phyloP scores from a whole-genome alignment of 108 stramenopile species.

The Cylindrotheca fusiformis region DNA sequence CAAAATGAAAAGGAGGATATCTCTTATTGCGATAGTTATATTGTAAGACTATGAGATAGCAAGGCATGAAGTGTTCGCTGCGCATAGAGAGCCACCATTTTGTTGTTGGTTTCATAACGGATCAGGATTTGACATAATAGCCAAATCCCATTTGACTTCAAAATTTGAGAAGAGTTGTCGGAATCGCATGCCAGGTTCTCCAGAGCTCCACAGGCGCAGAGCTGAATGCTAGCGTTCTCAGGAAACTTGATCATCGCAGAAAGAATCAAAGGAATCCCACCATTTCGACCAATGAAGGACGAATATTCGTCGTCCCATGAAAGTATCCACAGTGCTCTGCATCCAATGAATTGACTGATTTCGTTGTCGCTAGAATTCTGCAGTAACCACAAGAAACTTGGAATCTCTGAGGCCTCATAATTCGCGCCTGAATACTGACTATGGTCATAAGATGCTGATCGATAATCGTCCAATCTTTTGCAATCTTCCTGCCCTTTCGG shows the following conservation, averaged over 20 bases:
- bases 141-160: too few relatives aligned
- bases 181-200: slow-evolving; percentile 26
- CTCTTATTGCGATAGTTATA: too few relatives aligned
- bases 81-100: too few relatives aligned
- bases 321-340: slow-evolving; percentile 45
- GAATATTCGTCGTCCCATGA: slow-evolving; percentile 46
- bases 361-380: slow-evolving; percentile 24
- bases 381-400: neutral
- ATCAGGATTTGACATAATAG: slow-evolving; percentile 22
- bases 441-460: too few relatives aligned
- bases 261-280: slow-evolving; percentile 36
- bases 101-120: too few relatives aligned
- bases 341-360: slow-evolving; percentile 41
- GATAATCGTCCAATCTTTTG: too few relatives aligned
- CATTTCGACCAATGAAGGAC: slow-evolving; percentile 27
- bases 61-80: too few relatives aligned
- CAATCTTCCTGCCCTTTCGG: slow-evolving; percentile 19
- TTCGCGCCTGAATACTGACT: too few relatives aligned
- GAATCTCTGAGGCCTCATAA: too few relatives aligned
- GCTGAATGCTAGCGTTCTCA: slow-evolving; percentile 19
- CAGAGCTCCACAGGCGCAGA: slow-evolving; percentile 37
- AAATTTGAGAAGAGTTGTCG: slow-evolving; percentile 15
- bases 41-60: too few relatives aligned
- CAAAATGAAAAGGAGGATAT: too few relatives aligned
- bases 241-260: slow-evolving; percentile 50